Evolutionary conservation across 495 filamentous ascomycete genomes (phyloP).

Genomic region (Neurospora tetrasperma): DNA sequence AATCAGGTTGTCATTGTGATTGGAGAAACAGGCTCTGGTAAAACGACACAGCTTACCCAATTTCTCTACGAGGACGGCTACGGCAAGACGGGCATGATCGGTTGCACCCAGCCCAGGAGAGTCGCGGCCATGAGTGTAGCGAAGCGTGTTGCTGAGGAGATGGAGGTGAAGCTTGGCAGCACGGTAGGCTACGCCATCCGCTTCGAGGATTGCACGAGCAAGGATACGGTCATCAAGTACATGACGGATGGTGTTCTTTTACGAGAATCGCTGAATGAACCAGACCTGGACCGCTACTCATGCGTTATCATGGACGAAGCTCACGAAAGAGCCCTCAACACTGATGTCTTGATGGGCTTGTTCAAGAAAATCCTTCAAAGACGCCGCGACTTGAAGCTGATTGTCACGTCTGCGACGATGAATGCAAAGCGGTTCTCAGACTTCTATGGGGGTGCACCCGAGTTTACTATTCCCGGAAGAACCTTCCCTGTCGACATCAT

Average conservation of each 20-base stretch:
- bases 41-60: slow-evolving; percentile 93
- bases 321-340: slow-evolving; percentile 93
- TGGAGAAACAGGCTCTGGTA: slow-evolving; percentile 92
- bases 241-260: slow-evolving; percentile 98
- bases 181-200: slow-evolving; percentile 95
- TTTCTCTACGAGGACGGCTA: slow-evolving; percentile 94
- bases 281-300: slow-evolving; percentile 91
- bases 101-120: slow-evolving; percentile 89
- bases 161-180: slow-evolving; percentile 89
- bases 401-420: slow-evolving; percentile 98
- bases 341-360: slow-evolving; percentile 93
- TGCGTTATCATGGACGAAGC: slow-evolving; percentile 99
- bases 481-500: slow-evolving; percentile 97
- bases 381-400: slow-evolving; percentile 85
- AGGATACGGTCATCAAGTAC: slow-evolving; percentile 93
- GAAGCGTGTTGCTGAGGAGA: slow-evolving; percentile 96
- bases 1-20: slow-evolving; percentile 97
- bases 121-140: slow-evolving; percentile 99
- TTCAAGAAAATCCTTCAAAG: slow-evolving; percentile 93
- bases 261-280: slow-evolving; percentile 82
- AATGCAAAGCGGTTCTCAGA: slow-evolving; percentile 92
- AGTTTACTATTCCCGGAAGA: slow-evolving; percentile 91
- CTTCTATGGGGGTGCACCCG: slow-evolving; percentile 96
- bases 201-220: slow-evolving; percentile 96
- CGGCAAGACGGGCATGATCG: slow-evolving; percentile 75